phyloP scores from a whole-genome alignment of 495 filamentous ascomycete species.

The Hyphodiscus hymeniophilus region DNA sequence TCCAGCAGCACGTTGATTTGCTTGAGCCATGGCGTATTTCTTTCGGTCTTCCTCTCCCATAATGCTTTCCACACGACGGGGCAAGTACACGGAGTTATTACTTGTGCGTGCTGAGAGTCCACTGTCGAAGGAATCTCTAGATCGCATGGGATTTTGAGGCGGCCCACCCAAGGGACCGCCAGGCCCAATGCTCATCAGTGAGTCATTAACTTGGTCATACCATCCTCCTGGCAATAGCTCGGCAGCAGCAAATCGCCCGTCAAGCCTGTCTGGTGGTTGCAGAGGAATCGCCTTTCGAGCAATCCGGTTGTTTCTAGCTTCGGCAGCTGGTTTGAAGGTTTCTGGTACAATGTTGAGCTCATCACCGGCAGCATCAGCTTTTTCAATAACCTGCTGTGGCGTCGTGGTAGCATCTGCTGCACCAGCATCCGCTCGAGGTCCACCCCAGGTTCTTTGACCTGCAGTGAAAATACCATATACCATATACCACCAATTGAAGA shows the following conservation, averaged over 20 bases:
- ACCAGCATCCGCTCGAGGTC: conserved; percentile 86
- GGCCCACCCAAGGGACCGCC: conserved; percentile 17
- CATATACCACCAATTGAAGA: conserved; percentile 99
- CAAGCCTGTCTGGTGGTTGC: conserved; percentile 62
- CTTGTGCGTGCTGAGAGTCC: conserved; percentile 50
- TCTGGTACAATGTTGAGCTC: conserved; percentile 90
- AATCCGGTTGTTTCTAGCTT: conserved; percentile 36
- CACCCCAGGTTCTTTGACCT: conserved; percentile 93
- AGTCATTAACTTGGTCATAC: conserved; percentile 56
- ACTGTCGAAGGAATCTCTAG: conserved; percentile 65
- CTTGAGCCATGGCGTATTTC: conserved; percentile 62
- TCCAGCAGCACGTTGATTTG: conserved; percentile 45
- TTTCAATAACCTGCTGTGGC: conserved; percentile 73
- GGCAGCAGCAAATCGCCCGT: conserved; percentile 61
- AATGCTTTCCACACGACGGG: conserved; percentile 72
- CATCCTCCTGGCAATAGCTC: conserved; percentile 52
- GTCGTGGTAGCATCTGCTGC: conserved; percentile 72
- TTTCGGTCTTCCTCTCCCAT: conserved; percentile 70
- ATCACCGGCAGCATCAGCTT: conserved; percentile 71
- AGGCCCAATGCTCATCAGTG: conserved; percentile 37
- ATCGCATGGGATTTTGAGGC: conserved; percentile 44
- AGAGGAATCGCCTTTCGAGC: conserved; percentile 38
- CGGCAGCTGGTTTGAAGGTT: conserved; percentile 68
- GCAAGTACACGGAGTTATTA: conserved; percentile 59
- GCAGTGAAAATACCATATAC: conserved; percentile 83